Conservation (phyloP, 805 yeast genomes). For the Ogataea wickerhamii region DNA sequence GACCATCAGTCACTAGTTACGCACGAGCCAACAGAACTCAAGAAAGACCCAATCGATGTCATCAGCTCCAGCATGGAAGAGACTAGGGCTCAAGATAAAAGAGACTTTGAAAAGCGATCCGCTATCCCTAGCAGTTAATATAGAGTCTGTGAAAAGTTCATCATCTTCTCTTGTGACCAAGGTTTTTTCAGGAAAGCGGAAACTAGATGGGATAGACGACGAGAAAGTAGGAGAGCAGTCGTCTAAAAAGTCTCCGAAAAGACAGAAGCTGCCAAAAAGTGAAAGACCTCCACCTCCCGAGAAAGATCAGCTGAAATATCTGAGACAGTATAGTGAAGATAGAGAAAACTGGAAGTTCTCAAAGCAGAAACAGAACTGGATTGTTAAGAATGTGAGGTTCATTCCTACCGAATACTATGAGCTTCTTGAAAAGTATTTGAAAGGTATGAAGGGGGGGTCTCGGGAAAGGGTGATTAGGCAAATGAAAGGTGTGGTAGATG, state of each 20-base stretch:
- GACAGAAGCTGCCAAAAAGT: constrained; percentile 62
- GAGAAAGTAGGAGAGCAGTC: constrained; percentile 17
- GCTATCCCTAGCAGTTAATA: constrained; percentile 39
- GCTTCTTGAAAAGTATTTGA: constrained; percentile 49
- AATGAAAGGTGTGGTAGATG: constrained; percentile 41
- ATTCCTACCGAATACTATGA: constrained; percentile 53
- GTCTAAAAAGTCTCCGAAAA: constrained; percentile 65
- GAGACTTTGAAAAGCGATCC: constrained; percentile 44
- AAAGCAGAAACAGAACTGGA: constrained; percentile 85
- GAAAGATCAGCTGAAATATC: constrained; percentile 66
- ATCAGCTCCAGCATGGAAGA: constrained; percentile 61
- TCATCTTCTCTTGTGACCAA: background rate
- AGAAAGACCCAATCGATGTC: too few relatives aligned
- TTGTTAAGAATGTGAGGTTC: constrained; percentile 54
- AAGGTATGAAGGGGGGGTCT: constrained; percentile 69
- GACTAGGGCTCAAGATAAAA: constrained; percentile 64
- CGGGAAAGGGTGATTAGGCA: constrained; percentile 52
- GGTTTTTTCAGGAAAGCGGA: constrained; percentile 19
- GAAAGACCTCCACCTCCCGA: constrained; percentile 73
- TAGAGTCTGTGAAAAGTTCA: constrained; percentile 42
- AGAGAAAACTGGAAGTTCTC: constrained; percentile 74
- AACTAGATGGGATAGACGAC: constrained; percentile 24
- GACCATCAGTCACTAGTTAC: too few relatives aligned
- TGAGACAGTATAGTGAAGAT: constrained; percentile 56
- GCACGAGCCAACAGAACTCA: too few relatives aligned